These are phyloP conservation scores for Salix viminalis DNA, from an alignment of 345 rosid species.

Conservation along the genomic window DNA sequence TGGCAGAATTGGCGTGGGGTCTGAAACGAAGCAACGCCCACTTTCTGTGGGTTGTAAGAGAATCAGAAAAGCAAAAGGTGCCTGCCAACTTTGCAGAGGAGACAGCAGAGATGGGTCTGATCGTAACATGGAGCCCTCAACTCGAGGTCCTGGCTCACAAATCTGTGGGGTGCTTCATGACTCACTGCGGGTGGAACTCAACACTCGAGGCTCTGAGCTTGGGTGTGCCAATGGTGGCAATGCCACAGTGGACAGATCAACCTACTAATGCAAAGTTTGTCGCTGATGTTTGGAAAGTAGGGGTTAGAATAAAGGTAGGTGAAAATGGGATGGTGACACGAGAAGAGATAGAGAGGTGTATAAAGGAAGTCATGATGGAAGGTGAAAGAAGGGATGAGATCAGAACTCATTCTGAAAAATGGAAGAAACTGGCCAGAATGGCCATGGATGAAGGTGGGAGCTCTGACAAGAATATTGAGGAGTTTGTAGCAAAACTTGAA, in stretches of 20 bases:
- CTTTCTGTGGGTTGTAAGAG: slow-evolving; percentile 62
- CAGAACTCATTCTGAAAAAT: slow-evolving; percentile 34
- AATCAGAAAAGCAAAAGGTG: slow-evolving; percentile 40
- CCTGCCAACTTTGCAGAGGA: slow-evolving; percentile 33
- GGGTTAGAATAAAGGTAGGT: slow-evolving; percentile 44
- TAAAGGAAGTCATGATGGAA: slow-evolving; percentile 48
- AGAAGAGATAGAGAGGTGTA: slow-evolving; percentile 46
- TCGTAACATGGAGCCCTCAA: slow-evolving; percentile 56
- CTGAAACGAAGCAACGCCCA: slow-evolving; percentile 26
- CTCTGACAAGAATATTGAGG: slow-evolving; percentile 41
- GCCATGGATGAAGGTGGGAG: slow-evolving; percentile 49
- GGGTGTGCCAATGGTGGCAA: slow-evolving; percentile 52
- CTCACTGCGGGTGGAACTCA: slow-evolving; percentile 69
- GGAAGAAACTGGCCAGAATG: slow-evolving; percentile 43
- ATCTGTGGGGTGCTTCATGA: slow-evolving; percentile 54
- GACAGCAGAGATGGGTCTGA: slow-evolving; percentile 29
- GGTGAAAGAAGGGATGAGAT: slow-evolving; percentile 40
- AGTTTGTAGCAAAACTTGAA: slow-evolving; percentile 26
- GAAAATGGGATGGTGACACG: slow-evolving; percentile 46
- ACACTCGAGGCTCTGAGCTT: slow-evolving; percentile 46
- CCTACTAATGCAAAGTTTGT: slow-evolving; percentile 52
- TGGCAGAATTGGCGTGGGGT: slow-evolving; percentile 48
- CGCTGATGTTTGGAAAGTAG: slow-evolving; percentile 57
- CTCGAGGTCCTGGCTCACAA: slow-evolving; percentile 40
- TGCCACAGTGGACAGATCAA: slow-evolving; percentile 60